Evolutionary conservation across 1,284 basidiomycete species (phyloP).

Genomic region (Schizophyllum amplum): DNA sequence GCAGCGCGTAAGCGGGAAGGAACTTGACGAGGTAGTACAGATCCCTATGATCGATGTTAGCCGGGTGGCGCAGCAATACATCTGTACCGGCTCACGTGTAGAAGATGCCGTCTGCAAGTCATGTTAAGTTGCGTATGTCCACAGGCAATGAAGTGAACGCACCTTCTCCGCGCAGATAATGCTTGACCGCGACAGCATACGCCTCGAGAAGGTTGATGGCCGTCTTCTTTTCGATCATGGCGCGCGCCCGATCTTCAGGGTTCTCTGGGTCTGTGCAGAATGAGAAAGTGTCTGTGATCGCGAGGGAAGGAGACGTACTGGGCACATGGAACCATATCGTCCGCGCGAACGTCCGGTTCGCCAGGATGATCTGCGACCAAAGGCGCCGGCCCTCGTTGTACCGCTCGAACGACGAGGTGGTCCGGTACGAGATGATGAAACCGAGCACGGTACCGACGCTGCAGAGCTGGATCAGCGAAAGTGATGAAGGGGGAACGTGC

Average conservation of each 20-base stretch:
- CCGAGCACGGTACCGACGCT: slow-evolving; percentile 59
- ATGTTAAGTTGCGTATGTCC: no score
- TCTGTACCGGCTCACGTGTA: no score
- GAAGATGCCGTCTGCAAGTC: slow-evolving; percentile 44
- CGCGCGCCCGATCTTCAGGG: slow-evolving; percentile 36
- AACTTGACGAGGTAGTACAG: slow-evolving; percentile 61
- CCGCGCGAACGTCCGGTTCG: slow-evolving; percentile 47
- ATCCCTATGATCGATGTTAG: slow-evolving; percentile 45
- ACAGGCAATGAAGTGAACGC: no score
- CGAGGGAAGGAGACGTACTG: slow-evolving; percentile 25
- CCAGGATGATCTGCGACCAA: slow-evolving; percentile 39
- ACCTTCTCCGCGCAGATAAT: slow-evolving; percentile 52
- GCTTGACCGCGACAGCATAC: slow-evolving; percentile 43
- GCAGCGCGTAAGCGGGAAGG: slow-evolving; percentile 57
- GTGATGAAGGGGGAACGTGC: neutral
- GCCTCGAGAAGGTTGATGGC: slow-evolving; percentile 51
- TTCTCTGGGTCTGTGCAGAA: slow-evolving; percentile 20
- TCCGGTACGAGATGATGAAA: slow-evolving; percentile 61
- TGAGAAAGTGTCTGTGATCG: neutral
- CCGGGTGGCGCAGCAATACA: slow-evolving; percentile 10
- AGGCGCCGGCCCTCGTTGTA: slow-evolving; percentile 65
- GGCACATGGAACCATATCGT: slow-evolving; percentile 60
- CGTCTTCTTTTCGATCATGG: slow-evolving; percentile 61
- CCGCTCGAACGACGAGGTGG: slow-evolving; percentile 68
- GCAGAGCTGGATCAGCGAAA: slow-evolving; percentile 1